A percentile compares a stretch with the other conserved stretches of the same genome.
Evolutionary conservation across 768 basidiomycete species (phyloP).

Genomic region (Russula earlei): DNA sequence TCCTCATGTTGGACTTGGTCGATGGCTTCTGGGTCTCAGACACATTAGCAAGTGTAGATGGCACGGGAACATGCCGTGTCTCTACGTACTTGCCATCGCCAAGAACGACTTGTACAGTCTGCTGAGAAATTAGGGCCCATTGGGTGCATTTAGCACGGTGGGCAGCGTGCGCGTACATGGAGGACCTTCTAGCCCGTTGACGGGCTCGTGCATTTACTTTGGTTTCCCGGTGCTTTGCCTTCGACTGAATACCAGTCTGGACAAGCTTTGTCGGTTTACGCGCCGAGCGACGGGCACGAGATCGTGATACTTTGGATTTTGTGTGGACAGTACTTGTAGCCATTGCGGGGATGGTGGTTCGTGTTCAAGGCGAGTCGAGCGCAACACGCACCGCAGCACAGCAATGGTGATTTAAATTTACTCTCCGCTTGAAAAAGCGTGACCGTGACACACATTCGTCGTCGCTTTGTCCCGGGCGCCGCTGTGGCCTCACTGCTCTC

Average conservation of each 20-base stretch:
- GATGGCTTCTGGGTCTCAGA: conserved; percentile 13
- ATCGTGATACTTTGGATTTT: background rate
- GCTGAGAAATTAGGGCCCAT: conserved; percentile 17
- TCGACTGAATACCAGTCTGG: background rate
- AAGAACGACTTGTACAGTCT: conserved; percentile 15
- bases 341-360: conserved; percentile 5
- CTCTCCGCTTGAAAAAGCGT: conserved; percentile 10
- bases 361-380: background rate
- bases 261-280: background rate
- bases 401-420: background rate
- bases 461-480: background rate
- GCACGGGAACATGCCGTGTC: conserved; percentile 17
- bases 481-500: background rate
- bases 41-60: conserved; percentile 14
- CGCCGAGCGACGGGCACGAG: background rate
- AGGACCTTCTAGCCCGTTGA: background rate
- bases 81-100: conserved; percentile 21
- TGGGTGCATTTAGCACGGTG: conserved; percentile 13
- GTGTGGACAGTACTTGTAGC: background rate
- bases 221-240: background rate
- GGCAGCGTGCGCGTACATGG: conserved; percentile 10
- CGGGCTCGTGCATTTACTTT: background rate
- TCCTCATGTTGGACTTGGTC: conserved; percentile 2
- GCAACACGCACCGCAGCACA: background rate
- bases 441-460: background rate